These are phyloP conservation scores for Venturia carpophila DNA, from an alignment of 2,329 filamentous ascomycete species.

Conservation along the genomic window DNA sequence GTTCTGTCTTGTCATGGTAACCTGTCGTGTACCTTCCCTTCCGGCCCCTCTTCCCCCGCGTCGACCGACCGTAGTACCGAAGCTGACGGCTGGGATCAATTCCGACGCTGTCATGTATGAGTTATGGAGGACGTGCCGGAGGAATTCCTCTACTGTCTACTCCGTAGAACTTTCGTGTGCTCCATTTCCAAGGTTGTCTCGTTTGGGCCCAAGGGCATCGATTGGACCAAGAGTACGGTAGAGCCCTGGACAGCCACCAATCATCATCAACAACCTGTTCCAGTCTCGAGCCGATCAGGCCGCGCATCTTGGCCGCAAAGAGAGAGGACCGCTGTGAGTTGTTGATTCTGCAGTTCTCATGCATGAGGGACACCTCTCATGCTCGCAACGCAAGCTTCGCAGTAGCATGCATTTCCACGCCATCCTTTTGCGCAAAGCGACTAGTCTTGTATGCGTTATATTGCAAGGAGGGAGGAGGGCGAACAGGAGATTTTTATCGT, in stretches of 20 bases:
- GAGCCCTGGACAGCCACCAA: conserved; percentile 2
- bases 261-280: background rate
- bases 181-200: background rate
- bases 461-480: background rate
- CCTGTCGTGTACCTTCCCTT: background rate
- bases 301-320: background rate
- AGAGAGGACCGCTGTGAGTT: background rate
- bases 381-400: background rate
- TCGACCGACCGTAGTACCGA: background rate
- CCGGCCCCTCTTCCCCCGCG: background rate
- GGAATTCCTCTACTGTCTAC: background rate
- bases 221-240: background rate
- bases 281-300: background rate
- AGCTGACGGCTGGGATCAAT: background rate
- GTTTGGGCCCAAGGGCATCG: background rate
- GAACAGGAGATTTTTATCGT: background rate
- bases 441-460: background rate
- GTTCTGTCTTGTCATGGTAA: background rate
- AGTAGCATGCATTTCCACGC: background rate
- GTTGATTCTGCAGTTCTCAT: background rate
- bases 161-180: background rate
- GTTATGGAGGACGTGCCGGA: background rate
- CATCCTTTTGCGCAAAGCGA: background rate
- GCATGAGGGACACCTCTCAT: background rate
- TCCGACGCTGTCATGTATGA: background rate